Evolutionary conservation across 2,329 filamentous ascomycete species (phyloP), one percentile per base, ranked within the genome.

Genomic region (Pleoardoris graminearum): DNA sequence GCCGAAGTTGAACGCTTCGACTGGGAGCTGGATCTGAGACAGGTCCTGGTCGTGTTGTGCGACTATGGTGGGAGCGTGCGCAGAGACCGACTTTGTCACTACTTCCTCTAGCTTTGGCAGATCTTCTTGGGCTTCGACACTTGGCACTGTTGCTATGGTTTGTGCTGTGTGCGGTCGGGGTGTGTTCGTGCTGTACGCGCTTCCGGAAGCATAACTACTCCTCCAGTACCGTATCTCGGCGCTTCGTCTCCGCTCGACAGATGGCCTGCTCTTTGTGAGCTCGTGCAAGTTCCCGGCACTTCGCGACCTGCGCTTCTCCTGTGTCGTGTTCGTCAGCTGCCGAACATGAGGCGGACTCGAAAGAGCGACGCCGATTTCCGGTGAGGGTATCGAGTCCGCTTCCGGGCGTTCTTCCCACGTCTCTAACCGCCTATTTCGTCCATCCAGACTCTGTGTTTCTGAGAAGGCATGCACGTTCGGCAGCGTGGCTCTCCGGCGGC

Each of bases 211-310:
- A 36, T 67, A 62, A 53, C 70, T 74, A 25, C 59, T 63, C 42
- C 70, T 64, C 70, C 72, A 74, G 54, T 67, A 70, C 32, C 66
- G 62, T 50, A 72, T 73, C 41, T 72, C 71, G 5, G 65, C 71
- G 45, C 67, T 73, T 38, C 69, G 59, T 39, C 68, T 62, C 36
- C 66, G 57, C 38, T 60, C 57, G 10, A 54, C 55, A 14, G 66
- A 65, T 4, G 59, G 57, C 12, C 58, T 61, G 12, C 54, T 55
- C 33, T 63, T 70, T 6, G 60, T 64, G 16, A 73, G 49, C 10
- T 71, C 68, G 25, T 65, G 66, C 45, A 75, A 59, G 57, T 70
- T 71, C 58, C 67, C 68, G 30, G 69, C 70, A 53, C 72, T 75
- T 52, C 69, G 68, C 37, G 72, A 75, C 54, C 68, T 65, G 27